Conservation (phyloP, 75 land plant species). For the Selaginella tamariscina region DNA sequence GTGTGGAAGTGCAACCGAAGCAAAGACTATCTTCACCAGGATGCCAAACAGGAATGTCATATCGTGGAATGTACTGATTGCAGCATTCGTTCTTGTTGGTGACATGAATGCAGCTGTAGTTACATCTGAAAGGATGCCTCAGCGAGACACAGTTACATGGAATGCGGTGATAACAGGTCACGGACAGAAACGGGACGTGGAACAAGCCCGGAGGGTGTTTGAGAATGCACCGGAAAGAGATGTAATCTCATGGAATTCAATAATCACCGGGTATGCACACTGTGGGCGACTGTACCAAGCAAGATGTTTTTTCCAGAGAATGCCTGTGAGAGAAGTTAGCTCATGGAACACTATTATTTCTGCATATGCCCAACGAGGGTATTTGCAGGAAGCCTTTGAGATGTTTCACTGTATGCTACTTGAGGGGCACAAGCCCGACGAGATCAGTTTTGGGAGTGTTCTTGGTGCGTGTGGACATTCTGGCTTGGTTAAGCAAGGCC, state of each 20-base stretch:
- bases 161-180: background rate
- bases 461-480: background rate
- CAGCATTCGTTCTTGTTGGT: background rate
- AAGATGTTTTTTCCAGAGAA: background rate
- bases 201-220: background rate
- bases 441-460: background rate
- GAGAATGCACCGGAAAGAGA: background rate
- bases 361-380: background rate
- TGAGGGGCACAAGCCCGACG: background rate
- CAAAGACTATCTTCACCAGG: background rate
- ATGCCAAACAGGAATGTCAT: background rate
- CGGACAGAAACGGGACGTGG: background rate
- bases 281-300: background rate
- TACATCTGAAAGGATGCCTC: background rate
- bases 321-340: background rate
- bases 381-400: background rate
- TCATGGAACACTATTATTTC: background rate
- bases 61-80: background rate
- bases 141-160: background rate
- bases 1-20: background rate
- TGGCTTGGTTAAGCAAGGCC: background rate
- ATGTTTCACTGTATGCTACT: background rate
- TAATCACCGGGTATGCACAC: conserved; percentile 1
- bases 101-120: background rate
- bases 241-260: conserved; percentile 5